Evolutionary conservation across 164 flowering plant genomes (phyloP).

Genomic region (Magnolia officinalis): DNA sequence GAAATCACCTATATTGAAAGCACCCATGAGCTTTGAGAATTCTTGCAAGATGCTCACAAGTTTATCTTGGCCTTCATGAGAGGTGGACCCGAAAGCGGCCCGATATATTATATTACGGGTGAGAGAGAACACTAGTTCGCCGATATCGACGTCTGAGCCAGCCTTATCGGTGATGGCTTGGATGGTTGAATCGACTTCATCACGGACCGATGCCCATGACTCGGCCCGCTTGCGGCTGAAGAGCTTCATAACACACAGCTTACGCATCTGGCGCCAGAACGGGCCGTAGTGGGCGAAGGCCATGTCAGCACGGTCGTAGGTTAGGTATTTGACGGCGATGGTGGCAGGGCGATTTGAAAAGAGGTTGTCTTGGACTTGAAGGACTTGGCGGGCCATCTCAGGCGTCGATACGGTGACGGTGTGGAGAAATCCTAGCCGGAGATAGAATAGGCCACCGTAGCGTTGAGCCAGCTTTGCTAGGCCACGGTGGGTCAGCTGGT

Average conservation of each 20-base stretch:
- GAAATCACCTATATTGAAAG: conserved; percentile 71
- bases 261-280: conserved; percentile 90
- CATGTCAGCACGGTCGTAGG: conserved; percentile 82
- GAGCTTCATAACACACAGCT: conserved; percentile 75
- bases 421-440: conserved; percentile 56
- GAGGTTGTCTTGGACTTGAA: conserved; percentile 66
- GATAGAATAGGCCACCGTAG: conserved; percentile 69
- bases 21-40: conserved; percentile 75
- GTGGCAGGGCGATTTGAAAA: conserved; percentile 78
- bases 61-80: conserved; percentile 53
- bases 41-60: conserved; percentile 67
- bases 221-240: conserved; percentile 78
- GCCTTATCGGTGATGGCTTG: conserved; percentile 19
- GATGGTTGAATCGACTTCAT: conserved; percentile 52
- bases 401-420: conserved; percentile 59
- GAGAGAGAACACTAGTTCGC: conserved; percentile 57
- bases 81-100: conserved; percentile 69
- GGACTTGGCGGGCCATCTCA: conserved; percentile 63
- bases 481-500: conserved; percentile 80
- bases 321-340: conserved; percentile 60
- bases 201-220: conserved; percentile 78
- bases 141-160: conserved; percentile 47
- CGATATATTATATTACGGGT: conserved; percentile 53
- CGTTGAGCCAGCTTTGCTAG: conserved; percentile 52
- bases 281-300: conserved; percentile 90